Evolutionary conservation across 139 green algal genomes (phyloP).

Genomic region (Pleodorina starrii): DNA sequence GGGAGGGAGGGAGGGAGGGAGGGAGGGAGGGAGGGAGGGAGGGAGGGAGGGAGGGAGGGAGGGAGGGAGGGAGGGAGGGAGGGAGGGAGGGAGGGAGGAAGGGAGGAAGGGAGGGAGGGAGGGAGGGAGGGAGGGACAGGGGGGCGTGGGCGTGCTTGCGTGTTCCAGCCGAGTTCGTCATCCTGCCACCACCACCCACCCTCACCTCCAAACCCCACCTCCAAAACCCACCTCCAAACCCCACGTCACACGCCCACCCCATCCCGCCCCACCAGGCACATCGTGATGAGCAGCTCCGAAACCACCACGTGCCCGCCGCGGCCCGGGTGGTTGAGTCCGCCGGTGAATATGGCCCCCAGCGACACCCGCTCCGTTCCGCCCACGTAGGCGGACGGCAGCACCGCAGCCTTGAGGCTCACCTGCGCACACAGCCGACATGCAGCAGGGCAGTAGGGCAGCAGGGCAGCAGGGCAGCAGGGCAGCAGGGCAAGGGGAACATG

Average conservation of each 20-base stretch:
- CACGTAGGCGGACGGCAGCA: background rate
- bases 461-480: background rate
- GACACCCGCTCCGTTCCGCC: background rate
- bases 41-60: too few species aligned
- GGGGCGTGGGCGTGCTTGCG: background rate
- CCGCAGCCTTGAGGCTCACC: constrained; percentile 10
- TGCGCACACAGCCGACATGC: background rate
- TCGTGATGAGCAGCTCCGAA: constrained; percentile 21
- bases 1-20: too few species aligned
- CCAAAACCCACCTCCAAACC: background rate
- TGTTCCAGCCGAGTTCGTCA: background rate
- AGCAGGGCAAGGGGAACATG: background rate
- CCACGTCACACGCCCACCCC: background rate
- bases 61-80: too few species aligned
- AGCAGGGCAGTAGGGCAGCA: background rate
- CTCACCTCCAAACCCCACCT: background rate
- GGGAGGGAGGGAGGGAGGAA: background rate
- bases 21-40: too few species aligned
- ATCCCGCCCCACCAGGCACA: background rate
- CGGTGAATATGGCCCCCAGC: background rate
- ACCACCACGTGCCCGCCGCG: constrained; percentile 26
- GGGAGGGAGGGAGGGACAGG: background rate
- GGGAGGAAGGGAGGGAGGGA: background rate
- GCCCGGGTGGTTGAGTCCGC: background rate
- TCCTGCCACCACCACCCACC: background rate